Percentiles rank a stretch among this genome's conserved stretches.
phyloP scores from a whole-genome alignment of 1,284 basidiomycete species.

The Schizopora paradoxa region DNA sequence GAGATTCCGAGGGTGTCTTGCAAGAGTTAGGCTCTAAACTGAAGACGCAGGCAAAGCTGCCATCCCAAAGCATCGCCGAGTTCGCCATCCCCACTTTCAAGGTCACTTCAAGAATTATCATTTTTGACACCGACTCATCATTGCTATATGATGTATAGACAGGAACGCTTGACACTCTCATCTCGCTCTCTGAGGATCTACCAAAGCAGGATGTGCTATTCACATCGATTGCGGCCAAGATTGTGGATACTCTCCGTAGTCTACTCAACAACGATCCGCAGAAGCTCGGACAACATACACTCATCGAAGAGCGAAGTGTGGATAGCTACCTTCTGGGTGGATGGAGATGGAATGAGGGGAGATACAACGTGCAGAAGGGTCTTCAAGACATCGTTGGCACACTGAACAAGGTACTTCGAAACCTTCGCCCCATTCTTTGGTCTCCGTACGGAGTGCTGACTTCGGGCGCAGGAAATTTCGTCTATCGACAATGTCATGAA shows the following conservation, averaged over 20 bases:
- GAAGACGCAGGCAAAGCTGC: conserved; percentile 47
- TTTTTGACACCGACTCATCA: neutral
- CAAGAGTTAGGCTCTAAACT: conserved; percentile 61
- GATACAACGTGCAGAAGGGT: conserved; percentile 78
- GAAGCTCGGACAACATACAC: conserved; percentile 78
- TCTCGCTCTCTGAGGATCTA: conserved; percentile 87
- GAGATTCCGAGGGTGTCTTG: conserved; percentile 63
- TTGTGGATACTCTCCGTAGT: conserved; percentile 90
- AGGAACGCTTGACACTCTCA: conserved; percentile 88
- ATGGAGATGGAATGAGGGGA: conserved; percentile 88
- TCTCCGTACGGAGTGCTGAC: too few species aligned
- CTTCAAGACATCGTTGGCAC: conserved; percentile 78
- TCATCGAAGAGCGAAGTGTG: conserved; percentile 77
- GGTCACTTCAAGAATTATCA: conserved; percentile 34
- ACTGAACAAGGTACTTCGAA: conserved; percentile 67
- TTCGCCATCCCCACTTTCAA: conserved; percentile 74
- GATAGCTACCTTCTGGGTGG: conserved; percentile 76
- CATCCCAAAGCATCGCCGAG: conserved; percentile 43
- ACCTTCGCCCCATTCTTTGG: too few species aligned
- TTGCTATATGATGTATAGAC: conserved; percentile 49
- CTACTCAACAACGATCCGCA: conserved; percentile 85
- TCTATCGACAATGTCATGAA: conserved; percentile 89
- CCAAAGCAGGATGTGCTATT: conserved; percentile 91
- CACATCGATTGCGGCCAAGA: conserved; percentile 85
- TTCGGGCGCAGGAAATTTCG: conserved; percentile 66